These are phyloP conservation scores for Russula griseocarnosa DNA, from an alignment of 768 basidiomycete genomes.

Conservation along the genomic window DNA sequence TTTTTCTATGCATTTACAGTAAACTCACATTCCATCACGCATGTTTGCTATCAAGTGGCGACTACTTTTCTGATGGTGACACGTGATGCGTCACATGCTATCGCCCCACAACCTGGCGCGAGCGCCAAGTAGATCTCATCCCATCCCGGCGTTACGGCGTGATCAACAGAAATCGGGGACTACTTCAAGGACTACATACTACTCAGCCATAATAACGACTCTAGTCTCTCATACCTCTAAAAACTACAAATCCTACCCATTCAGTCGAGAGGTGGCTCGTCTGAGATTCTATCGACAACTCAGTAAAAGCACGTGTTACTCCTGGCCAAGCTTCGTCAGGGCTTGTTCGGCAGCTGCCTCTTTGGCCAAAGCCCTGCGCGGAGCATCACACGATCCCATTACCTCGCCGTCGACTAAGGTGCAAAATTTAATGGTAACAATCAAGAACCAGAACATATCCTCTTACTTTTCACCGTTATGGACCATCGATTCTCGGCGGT, in stretches of 20 bases:
- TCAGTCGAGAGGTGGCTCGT: background rate
- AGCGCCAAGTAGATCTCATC: conserved; percentile 15
- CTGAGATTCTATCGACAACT: background rate
- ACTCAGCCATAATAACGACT: background rate
- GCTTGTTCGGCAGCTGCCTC: conserved; percentile 36
- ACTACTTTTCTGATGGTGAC: background rate
- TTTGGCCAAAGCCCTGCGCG: conserved; percentile 40
- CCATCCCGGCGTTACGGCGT: conserved; percentile 13
- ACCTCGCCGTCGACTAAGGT: conserved; percentile 28
- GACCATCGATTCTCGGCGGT: conserved; percentile 21
- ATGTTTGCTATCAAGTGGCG: background rate
- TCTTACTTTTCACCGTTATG: conserved; percentile 29
- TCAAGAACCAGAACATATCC: background rate
- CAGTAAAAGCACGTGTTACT: background rate
- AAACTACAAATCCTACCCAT: background rate
- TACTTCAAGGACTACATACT: no score
- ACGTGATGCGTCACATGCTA: background rate
- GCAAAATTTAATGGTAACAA: background rate
- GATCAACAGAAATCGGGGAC: background rate
- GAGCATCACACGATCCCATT: conserved; percentile 46
- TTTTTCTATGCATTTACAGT: background rate
- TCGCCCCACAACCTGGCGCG: conserved; percentile 11
- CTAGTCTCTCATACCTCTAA: background rate
- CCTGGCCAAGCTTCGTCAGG: conserved; percentile 27
- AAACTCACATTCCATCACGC: background rate